Evolutionary conservation across 768 basidiomycete genomes (phyloP), one percentile per base, ranked within the genome.

Genomic region (Pleurotus tuber-regium): DNA sequence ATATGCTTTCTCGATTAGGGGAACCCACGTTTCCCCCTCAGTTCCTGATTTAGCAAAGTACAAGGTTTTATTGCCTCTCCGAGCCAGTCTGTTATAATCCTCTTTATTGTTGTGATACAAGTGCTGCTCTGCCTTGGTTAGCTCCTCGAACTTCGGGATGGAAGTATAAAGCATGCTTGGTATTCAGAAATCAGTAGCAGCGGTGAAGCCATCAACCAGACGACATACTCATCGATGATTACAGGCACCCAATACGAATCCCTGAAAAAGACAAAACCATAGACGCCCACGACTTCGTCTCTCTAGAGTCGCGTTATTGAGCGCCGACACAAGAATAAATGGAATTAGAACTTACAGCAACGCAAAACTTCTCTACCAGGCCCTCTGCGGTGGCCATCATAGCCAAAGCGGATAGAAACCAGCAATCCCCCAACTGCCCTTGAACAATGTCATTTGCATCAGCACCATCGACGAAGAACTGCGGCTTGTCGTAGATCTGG

Each of bases 181-280:
- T 6, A 24, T 19, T 29, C 24, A 21, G 4, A 21, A 35, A 26
- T 7, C 4, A 30, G 25, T n/a, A n/a, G n/a, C n/a, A n/a, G n/a
- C n/a, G n/a, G n/a, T n/a, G n/a, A n/a, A n/a, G n/a, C n/a, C n/a
- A 11, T 47, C 33, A 28, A 29, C 33, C 14, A 25, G 21, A 49
- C 5, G 18, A 62, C 77, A 33, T 52, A 81, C 79, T 84, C 82
- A 57, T 84, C 82, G 48, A 83, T 72, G 53, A 83, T 72, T 6
- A 82, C 70, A 10, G 72, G 67, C 10, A 75, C 74, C 80, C 80
- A 82, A 23, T 67, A 64, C 35, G 65, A 64, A 59, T 82, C 80
- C 2, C 78, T 66, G 61, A 74, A 79, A 62, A 83, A 82, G 42
- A 82, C 71, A 60, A 79, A 83, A 1, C 80, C 81, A 54, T 82